Percentiles rank a stretch among this genome's conserved stretches.
These are phyloP conservation scores for Mycena rosella DNA, from an alignment of 768 basidiomycete genomes.

Conservation along the genomic window DNA sequence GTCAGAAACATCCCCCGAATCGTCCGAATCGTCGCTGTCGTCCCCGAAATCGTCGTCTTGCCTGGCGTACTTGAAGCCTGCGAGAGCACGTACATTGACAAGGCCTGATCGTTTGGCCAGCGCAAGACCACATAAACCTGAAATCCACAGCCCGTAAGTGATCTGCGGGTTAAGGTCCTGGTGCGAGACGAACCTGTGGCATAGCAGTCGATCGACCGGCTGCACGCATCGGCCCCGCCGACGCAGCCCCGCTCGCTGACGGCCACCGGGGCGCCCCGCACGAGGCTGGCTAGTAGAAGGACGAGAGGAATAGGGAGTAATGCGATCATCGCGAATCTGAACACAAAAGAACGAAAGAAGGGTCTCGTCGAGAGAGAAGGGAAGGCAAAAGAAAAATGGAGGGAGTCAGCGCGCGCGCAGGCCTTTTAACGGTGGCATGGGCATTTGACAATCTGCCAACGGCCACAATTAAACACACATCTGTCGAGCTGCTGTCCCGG, in stretches of 20 bases:
- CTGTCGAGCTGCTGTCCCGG: conserved; percentile 13
- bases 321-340: conserved; percentile 19
- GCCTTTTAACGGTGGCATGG: conserved; percentile 19
- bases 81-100: not conserved
- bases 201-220: conserved; percentile 21
- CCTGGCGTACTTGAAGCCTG: conserved; percentile 18
- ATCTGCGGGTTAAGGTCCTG: not conserved
- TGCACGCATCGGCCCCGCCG: conserved; percentile 29
- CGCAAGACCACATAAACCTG: conserved; percentile 16
- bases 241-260: conserved; percentile 21
- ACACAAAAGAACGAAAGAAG: conserved; percentile 15
- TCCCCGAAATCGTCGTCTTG: conserved; percentile 22
- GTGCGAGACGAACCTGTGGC: conserved; percentile 9
- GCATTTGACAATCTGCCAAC: conserved; percentile 21
- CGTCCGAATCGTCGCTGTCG: not conserved
- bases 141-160: not conserved
- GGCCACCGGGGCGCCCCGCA: conserved; percentile 30
- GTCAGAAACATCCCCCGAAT: not conserved
- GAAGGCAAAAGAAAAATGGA: conserved; percentile 14
- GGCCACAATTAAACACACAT: not conserved
- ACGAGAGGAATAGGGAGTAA: conserved; percentile 21
- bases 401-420: not conserved
- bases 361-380: conserved; percentile 33
- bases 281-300: conserved; percentile 20
- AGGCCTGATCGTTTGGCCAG: conserved; percentile 11